Evolutionary conservation across 2,329 filamentous ascomycete species (phyloP), one percentile per base, ranked within the genome.

Genomic region (Colletotrichum tanaceti): DNA sequence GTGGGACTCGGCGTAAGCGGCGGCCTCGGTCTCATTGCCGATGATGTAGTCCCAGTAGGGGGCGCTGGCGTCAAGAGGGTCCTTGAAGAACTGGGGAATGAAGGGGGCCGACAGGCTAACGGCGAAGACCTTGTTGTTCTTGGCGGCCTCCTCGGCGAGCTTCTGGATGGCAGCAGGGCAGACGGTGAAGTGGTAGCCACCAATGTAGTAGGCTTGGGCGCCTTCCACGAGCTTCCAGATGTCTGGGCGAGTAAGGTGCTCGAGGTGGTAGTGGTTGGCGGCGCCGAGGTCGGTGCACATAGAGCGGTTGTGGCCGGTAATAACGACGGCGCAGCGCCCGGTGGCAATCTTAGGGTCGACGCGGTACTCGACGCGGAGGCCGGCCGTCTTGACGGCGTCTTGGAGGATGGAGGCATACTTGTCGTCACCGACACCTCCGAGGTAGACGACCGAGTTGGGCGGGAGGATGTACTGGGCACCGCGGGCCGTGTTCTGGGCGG

Each of bases 1-100:
- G 82, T 97, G 94, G 68, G 90, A 90, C 80, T 94, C 90, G 73
- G 94, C 93, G 82, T 95, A 99, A 65, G 94, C 86, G 74, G 90
- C 88, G 57, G 94, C 95, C 85, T 99, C 96, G 73, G 93, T 92
- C 89, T 99, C 96, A 84, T 99, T 99, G 77, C 94, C 95, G 79
- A 99, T 92, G 71, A 98, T 86, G 82, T 95, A 97, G 84, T 98
- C 94, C 86, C 94, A 97, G 89, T 97, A 98, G 38, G 92, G 92
- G 61, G 93, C 86, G 63, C 92, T 91, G 75, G 90, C 90, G 81
- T 97, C 93, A 55, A 99, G 89, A 73, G 90, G 92, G 58, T 98
- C 94, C 87, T 98, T 98, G 91, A 98, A 99, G 88, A 98, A 97
- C 79, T 97, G 92, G 46, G 91, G 85, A 77, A 99, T 97, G 86